Base-by-base conservation (phyloP, 441 rosid genomes). In the Sinapis alba region DNA sequence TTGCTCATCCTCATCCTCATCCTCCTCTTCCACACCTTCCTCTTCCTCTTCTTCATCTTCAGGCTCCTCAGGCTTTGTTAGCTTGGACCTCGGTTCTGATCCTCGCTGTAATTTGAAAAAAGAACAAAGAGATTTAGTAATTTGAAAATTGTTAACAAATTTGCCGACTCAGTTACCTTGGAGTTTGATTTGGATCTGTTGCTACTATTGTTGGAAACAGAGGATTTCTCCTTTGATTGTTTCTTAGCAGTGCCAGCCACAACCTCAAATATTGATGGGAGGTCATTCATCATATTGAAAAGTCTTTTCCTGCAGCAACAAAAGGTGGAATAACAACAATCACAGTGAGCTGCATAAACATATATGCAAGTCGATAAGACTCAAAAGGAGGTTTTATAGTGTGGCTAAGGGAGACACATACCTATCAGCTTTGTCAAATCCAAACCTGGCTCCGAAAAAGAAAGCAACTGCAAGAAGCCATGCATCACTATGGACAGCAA, bases 391-490 rank as follows among this genome's bases (percentile, higher is more conserved):
- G 10, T 47, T 2, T 2, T 26, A 8, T 36, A 11, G n/a, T 47
- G 68, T 32, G 69, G 0, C 26, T 9, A 32, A 13, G 51, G 30
- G 32, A 41, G 0, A 64, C 3, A 36, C 74, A 45, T 82, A 86
- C 89, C 89, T 84, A 68, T 86, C 87, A 65, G 87, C 77, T 77
- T 83, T 85, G 77, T 85, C 88, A 78, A 86, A 88, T 9, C 90
- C 90, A 78, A 88, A 86, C 76, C 89, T 78, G 78, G 93, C 86
- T 70, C 89, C 93, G 24, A 87, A 89, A 78, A 85, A 89, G 79
- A 89, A 89, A 67, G 93, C 85, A 67, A 87, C 90, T 1, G 89
- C 74, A 57, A 89, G 89, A 78, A 89, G 80, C 93, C 93, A 89
- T 0, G 89, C 77, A 66, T 80, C 83, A 75, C 82, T 79, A 61